Evolutionary conservation across 2,329 filamentous ascomycete species (phyloP), one percentile per base, ranked within the genome.

Genomic region (Macroventuria anomochaeta): DNA sequence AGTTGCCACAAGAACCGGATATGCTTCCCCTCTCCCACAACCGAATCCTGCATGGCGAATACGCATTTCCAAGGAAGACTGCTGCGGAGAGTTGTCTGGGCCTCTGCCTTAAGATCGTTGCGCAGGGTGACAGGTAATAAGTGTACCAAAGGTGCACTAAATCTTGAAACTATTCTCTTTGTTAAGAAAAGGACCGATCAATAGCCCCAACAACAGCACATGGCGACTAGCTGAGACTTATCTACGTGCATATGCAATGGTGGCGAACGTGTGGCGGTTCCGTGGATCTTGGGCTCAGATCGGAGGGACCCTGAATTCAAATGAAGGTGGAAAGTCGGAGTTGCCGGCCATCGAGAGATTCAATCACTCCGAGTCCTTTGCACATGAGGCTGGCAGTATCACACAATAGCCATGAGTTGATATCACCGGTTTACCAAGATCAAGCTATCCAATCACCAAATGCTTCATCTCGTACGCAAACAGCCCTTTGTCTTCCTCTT

Each of bases 191-290:
- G 11, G 25, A 15, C 8, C 20, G 26, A 33, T 13, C 21, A 13
- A 29, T 10, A 17, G 17, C 25, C 33, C 23, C n/a, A 39, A 15
- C 36, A 40, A 28, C 34, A 43, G n/a, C 13, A 31, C 11, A 23
- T 15, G n/a, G 2, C 5, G 18, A 33, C 7, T 39, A 13, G 28
- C 21, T 26, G 13, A 8, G 21, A 26, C 21, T 6, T 17, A 18
- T 18, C 13, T 23, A 31, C 23, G 11, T 13, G n/a, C n/a, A n/a
- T n/a, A n/a, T 23, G 21, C 26, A 36, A 37, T 21, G 38, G 32
- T 43, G 39, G 32, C 39, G 26, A 51, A 26, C 31, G n/a, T 44
- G 17, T 20, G 26, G 47, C 13, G 18, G 28, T 11, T 29, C 47
- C 39, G 25, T 34, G 46, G 15, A 37, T 20, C 5, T n/a, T 18